Evolutionary conservation across 116 monocot species (phyloP).

Genomic region (Dioscorea cayenensis): DNA sequence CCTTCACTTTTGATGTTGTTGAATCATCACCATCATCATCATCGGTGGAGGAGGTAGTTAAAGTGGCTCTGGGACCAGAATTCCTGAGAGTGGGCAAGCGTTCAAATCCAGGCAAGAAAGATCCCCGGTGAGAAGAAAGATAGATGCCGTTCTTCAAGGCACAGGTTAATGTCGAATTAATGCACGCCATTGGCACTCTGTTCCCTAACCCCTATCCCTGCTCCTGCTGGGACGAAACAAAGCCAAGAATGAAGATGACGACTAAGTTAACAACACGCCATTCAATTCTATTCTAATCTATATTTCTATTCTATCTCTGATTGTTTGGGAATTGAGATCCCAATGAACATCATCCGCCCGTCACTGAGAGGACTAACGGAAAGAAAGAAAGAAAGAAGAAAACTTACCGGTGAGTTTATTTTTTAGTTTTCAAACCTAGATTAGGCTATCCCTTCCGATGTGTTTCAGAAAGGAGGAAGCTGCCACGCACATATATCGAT

Average conservation of each 20-base stretch:
- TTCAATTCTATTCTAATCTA: too few relatives aligned
- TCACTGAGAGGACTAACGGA: background rate
- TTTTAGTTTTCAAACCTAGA: too few relatives aligned
- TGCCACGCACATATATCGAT: too few relatives aligned
- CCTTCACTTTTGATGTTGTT: slow-evolving; percentile 25
- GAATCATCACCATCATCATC: slow-evolving; percentile 31
- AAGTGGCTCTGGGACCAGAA: background rate
- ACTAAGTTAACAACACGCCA: too few relatives aligned
- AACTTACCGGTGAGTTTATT: background rate
- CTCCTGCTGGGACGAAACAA: too few relatives aligned
- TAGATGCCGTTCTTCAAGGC: background rate
- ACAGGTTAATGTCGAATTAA: background rate
- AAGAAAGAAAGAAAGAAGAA: background rate
- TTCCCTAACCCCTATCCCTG: too few relatives aligned
- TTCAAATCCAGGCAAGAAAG: background rate
- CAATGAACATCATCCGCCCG: background rate
- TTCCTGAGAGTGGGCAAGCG: background rate
- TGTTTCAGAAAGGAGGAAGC: too few relatives aligned
- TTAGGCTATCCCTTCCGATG: too few relatives aligned
- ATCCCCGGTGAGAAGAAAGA: background rate
- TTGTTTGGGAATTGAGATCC: background rate
- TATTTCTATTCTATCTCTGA: too few relatives aligned
- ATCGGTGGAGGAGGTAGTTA: background rate
- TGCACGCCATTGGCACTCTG: too few relatives aligned
- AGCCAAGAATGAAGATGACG: too few relatives aligned